A percentile compares a stretch with the other conserved stretches of the same genome.
Conservation (phyloP, 805 yeast genomes). For the Zygosaccharomyces gambellarensis region DNA sequence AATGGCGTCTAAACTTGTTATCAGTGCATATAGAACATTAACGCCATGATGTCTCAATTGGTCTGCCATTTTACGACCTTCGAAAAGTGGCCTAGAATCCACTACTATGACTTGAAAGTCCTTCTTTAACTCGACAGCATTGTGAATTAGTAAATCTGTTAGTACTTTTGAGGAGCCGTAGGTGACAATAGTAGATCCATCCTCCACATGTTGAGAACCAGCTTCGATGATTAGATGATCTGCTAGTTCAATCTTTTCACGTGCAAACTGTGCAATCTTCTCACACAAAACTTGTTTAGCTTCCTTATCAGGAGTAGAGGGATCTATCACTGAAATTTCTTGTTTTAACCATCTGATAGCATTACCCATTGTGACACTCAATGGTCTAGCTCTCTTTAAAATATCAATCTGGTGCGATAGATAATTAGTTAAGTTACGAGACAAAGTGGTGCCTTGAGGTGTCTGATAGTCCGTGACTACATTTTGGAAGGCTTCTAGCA, state of each 20-base stretch:
- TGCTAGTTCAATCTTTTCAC: conserved; percentile 79
- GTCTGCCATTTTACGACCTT: conserved; percentile 75
- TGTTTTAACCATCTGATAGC: conserved; percentile 97
- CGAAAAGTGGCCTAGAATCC: conserved; percentile 91
- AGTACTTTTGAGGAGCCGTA: conserved; percentile 87
- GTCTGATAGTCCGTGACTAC: conserved; percentile 79
- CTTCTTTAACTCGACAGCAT: conserved; percentile 53
- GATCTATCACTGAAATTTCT: conserved; percentile 76
- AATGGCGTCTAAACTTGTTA: conserved; percentile 74
- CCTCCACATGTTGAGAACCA: conserved; percentile 70
- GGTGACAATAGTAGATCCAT: conserved; percentile 76
- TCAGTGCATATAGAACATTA: conserved; percentile 67
- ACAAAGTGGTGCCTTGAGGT: conserved; percentile 77
- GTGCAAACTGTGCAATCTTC: conserved; percentile 73
- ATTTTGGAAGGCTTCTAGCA: conserved; percentile 77
- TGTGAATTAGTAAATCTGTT: conserved; percentile 63
- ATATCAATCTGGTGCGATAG: conserved; percentile 90
- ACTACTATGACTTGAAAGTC: conserved; percentile 81
- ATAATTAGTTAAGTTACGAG: conserved; percentile 83
- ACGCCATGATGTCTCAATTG: conserved; percentile 59
- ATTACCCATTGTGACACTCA: conserved; percentile 93
- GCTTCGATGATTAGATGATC: conserved; percentile 76
- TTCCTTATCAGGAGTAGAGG: conserved; percentile 51
- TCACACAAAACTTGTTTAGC: conserved; percentile 64
- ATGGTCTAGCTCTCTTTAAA: conserved; percentile 83